Evolutionary conservation across 1,284 basidiomycete species (phyloP).

Genomic region (Ustilago trichophora): DNA sequence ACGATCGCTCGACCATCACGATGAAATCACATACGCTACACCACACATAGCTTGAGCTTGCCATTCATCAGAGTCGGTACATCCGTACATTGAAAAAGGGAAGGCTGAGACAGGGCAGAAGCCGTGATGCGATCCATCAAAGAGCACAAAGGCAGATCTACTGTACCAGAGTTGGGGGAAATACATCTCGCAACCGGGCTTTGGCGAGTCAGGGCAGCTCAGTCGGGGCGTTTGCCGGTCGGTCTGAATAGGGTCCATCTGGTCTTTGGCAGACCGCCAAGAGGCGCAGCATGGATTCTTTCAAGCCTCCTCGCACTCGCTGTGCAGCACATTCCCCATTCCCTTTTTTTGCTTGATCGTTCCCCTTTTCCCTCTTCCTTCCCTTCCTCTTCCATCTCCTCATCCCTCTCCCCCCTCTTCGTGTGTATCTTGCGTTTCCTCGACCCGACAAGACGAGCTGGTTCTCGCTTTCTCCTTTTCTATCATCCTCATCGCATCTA

Average conservation of each 20-base stretch:
- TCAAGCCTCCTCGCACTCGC: conserved; percentile 2
- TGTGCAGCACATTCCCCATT: conserved; percentile 26
- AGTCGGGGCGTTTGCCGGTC: conserved; percentile 11
- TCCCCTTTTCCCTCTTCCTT: conserved; percentile 8
- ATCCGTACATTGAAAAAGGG: not conserved
- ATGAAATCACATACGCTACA: not conserved
- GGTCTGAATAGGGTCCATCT: not conserved
- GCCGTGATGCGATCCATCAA: not conserved
- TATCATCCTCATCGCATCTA: conserved; percentile 4
- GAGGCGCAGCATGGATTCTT: conserved; percentile 23
- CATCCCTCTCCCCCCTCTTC: conserved; percentile 4
- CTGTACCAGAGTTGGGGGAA: too few relatives aligned
- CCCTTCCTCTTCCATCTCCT: conserved; percentile 10
- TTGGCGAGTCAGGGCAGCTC: not conserved
- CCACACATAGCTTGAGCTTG: not conserved
- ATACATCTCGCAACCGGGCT: conserved; percentile 4
- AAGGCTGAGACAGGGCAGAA: conserved; percentile 1
- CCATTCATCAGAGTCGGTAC: not conserved
- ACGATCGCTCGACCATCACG: not conserved
- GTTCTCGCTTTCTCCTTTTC: conserved; percentile 23
- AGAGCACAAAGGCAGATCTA: not conserved
- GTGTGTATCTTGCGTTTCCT: conserved; percentile 25
- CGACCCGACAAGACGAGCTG: conserved; percentile 26
- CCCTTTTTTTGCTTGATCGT: conserved; percentile 7
- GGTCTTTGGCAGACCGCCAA: conserved; percentile 3